Evolutionary conservation across 2,329 filamentous ascomycete genomes (phyloP), one percentile per base, ranked within the genome.

Genomic region (Colletotrichum ledebouriae): DNA sequence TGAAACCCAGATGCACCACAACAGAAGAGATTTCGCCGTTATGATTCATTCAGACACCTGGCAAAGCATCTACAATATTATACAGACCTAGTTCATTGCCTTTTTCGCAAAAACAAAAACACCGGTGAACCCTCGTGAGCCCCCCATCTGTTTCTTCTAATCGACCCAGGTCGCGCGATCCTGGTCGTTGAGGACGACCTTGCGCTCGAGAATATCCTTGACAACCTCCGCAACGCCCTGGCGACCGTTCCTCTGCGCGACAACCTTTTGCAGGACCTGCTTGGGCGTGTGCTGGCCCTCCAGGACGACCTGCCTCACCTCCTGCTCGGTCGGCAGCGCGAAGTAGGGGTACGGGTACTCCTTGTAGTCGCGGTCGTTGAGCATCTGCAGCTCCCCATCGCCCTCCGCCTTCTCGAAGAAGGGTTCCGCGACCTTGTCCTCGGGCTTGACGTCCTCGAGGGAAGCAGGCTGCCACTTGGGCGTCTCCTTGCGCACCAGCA

Each of bases 381-480:
- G 82, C 60, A 97, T 83, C 52, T 83, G 72, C 50, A 98, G 81
- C 60, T 81, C 78, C 52, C 81, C 72, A 50, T 81, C 72, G 41
- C 71, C 73, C 52, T 77, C 79, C 13, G 79, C 29, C 29, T 7
- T 74, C 15, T 84, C 79, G 80, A 97, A 95, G 82, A 97, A 98
- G 1, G 84, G 82, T 59, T 90, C 84, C 6, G 83, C 79, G 42
- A 95, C 84, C 58, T 83, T 76, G 20, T 87, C 83, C 52, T 83
- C 77, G 15, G 78, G 75, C 15, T 84, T 78, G 61, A 97, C 87
- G 42, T 91, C 89, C n/a, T 88, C 85, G 2, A 98, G 84, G 6
- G 86, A 88, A 49, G 87, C 85, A 4, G 94, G 94, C 71, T 91
- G 79, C 96, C 96, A 99, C 70, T 85, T 82, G 1, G 94, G 92